These are phyloP conservation scores for Plenodomus biglobosus DNA, from an alignment of 2,329 filamentous ascomycete genomes.

Conservation along the genomic window DNA sequence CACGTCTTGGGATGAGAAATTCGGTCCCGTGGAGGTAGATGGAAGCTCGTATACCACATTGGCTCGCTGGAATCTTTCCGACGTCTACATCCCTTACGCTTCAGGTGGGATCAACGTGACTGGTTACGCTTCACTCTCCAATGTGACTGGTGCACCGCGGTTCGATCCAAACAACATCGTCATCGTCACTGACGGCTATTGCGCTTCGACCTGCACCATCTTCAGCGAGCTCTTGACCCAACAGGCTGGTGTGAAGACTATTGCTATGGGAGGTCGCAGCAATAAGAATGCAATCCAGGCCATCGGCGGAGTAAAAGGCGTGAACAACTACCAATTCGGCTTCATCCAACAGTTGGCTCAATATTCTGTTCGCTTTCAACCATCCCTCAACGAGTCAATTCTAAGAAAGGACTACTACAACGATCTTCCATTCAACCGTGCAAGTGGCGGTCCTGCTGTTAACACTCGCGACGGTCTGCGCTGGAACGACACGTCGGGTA, in stretches of 20 bases:
- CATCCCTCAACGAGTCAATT: constrained; percentile 28
- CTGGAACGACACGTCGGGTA: constrained; percentile 33
- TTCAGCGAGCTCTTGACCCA: constrained; percentile 58
- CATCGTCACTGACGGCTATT: constrained; percentile 61
- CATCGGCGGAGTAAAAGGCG: constrained; percentile 57
- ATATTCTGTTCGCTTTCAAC: constrained; percentile 23
- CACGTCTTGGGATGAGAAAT: constrained; percentile 50
- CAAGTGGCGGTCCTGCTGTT: constrained; percentile 19
- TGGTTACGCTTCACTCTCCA: constrained; percentile 39
- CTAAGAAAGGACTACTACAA: constrained; percentile 28
- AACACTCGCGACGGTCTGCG: constrained; percentile 43
- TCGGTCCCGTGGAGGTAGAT: constrained; percentile 34
- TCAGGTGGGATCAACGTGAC: constrained; percentile 43
- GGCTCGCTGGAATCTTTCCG: constrained; percentile 42
- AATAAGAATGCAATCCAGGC: constrained; percentile 55
- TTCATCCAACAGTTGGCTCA: constrained; percentile 35
- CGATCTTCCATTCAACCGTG: constrained; percentile 31
- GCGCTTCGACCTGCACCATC: constrained; percentile 60
- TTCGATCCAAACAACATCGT: constrained; percentile 58
- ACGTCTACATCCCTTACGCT: constrained; percentile 29
- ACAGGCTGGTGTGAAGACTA: constrained; percentile 57
- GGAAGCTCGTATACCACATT: constrained; percentile 46
- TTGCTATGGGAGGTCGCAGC: constrained; percentile 55
- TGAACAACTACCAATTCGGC: constrained; percentile 41
- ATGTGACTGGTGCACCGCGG: constrained; percentile 50